A percentile compares a stretch with the other conserved stretches of the same genome.
phyloP scores from a whole-genome alignment of 345 rosid species.

The Iberis pinnata region DNA sequence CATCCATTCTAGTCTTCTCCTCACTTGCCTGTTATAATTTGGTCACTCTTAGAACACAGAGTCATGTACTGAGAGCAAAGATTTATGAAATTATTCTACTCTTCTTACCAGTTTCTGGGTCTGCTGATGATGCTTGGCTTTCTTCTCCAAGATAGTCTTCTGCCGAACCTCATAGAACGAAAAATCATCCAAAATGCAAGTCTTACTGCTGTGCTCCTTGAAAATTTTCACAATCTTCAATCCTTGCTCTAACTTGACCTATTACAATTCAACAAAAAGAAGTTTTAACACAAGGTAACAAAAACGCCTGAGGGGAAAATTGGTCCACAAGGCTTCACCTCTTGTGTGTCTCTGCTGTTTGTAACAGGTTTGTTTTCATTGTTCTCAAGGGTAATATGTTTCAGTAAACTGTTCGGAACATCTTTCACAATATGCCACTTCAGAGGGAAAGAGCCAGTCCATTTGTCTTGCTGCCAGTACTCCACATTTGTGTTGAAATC shows the following conservation, averaged over 20 bases:
- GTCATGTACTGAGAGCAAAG: too few species aligned
- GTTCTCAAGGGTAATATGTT: constrained; percentile 73
- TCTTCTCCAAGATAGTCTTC: constrained; percentile 35
- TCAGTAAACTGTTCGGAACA: constrained; percentile 67
- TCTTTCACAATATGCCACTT: constrained; percentile 84
- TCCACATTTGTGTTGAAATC: constrained; percentile 60
- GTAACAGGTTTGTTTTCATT: constrained; percentile 89
- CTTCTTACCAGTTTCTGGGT: constrained; percentile 52
- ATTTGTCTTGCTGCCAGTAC: constrained; percentile 83
- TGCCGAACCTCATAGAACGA: constrained; percentile 41
- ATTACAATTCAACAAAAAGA: neutral
- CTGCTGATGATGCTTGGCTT: constrained; percentile 34
- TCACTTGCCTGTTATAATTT: constrained; percentile 32
- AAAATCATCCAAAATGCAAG: constrained; percentile 46
- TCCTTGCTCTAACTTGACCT: constrained; percentile 47
- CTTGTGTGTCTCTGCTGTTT: constrained; percentile 81
- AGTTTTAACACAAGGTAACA: neutral
- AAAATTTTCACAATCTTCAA: constrained; percentile 38
- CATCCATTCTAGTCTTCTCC: constrained; percentile 33
- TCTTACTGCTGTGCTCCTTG: constrained; percentile 36
- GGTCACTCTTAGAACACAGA: too few species aligned
- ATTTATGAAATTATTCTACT: constrained; percentile 5
- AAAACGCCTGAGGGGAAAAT: neutral
- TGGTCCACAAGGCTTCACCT: constrained; percentile 36
- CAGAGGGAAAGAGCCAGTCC: constrained; percentile 78